Base-by-base conservation (phyloP, 2,329 filamentous ascomycete species). In the Metarhizium guizhouense region DNA sequence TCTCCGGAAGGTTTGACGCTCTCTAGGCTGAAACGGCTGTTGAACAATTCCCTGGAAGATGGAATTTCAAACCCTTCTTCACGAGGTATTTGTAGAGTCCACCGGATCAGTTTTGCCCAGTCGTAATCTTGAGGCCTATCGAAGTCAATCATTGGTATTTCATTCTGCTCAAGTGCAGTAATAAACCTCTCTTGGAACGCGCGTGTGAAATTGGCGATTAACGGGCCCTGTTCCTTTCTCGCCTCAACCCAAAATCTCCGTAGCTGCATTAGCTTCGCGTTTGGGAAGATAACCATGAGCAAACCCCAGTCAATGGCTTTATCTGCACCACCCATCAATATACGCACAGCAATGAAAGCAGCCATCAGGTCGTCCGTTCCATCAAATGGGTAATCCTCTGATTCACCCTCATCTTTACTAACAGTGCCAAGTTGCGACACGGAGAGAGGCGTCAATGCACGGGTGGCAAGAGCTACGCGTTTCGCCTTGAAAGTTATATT, bases 131-230 rank as follows among this genome's bases (percentile, higher is more conserved):
- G 67, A 0, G 84, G 75, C 49, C 86, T 71, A 52, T 87, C 76
- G 60, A 81, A 88, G 65, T 90, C 74, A 20, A 92, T 74, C 2
- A 74, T 67, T 2, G 83, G 78, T 1, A 92, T 61, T 58, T 85
- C 77, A 8, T 79, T 78, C 2, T 74, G 75, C 60, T 84, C 80
- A 60, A 90, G 90, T 0, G 87, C 87, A 50, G 76, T 69, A 6
- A 90, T 70, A 61, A 88, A 89, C 7, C 74, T 76, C 16, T 80
- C 74, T 62, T 87, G 84, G 59, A 93, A 89, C 51, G 82, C 79
- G 6, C 76, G 72, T 5, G 81, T 83, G 32, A 68, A 67, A 45
- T 78, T 77, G 4, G 80, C 72, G 40, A 88, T 74, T 51, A 79
- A 77, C 0, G 74, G 72, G 49, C 73, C 75, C 32, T 80, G 76